Evolutionary conservation across 2,329 filamentous ascomycete genomes (phyloP).

Genomic region (Shiraia sp.): DNA sequence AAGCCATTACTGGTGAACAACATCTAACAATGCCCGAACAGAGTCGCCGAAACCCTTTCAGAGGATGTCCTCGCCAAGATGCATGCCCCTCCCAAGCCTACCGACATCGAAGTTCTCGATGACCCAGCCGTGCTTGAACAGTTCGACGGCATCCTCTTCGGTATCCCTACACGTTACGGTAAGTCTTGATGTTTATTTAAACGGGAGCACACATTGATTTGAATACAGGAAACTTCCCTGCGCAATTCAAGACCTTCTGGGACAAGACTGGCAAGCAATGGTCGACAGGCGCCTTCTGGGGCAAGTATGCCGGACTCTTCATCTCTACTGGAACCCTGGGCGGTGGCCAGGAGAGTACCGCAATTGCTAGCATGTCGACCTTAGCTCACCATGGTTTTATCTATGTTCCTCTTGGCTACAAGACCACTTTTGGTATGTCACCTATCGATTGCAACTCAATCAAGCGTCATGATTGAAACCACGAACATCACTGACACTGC

Average conservation of each 20-base stretch:
- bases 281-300: constrained; percentile 73
- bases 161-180: constrained; percentile 93
- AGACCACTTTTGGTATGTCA: constrained; percentile 66
- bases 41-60: constrained; percentile 82
- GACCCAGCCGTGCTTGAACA: constrained; percentile 64
- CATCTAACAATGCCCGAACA: constrained; percentile 33
- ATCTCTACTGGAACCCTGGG: constrained; percentile 79
- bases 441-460: too few relatives aligned
- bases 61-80: constrained; percentile 86
- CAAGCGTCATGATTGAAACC: not conserved
- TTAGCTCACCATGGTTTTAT: constrained; percentile 92
- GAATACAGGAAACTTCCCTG: constrained; percentile 73
- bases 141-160: constrained; percentile 90
- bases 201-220: too few relatives aligned
- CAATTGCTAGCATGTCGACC: constrained; percentile 79
- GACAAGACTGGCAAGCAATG: constrained; percentile 88
- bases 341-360: constrained; percentile 92
- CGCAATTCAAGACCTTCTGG: constrained; percentile 94
- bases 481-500: not conserved
- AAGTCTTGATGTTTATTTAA: too few relatives aligned
- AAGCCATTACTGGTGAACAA: too few relatives aligned
- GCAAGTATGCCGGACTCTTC: constrained; percentile 92
- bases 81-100: constrained; percentile 79
- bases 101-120: constrained; percentile 65
- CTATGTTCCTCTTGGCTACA: constrained; percentile 94